Evolutionary conservation across 2,329 filamentous ascomycete species (phyloP).

Genomic region (Teratosphaeria pseudoeucalypti): DNA sequence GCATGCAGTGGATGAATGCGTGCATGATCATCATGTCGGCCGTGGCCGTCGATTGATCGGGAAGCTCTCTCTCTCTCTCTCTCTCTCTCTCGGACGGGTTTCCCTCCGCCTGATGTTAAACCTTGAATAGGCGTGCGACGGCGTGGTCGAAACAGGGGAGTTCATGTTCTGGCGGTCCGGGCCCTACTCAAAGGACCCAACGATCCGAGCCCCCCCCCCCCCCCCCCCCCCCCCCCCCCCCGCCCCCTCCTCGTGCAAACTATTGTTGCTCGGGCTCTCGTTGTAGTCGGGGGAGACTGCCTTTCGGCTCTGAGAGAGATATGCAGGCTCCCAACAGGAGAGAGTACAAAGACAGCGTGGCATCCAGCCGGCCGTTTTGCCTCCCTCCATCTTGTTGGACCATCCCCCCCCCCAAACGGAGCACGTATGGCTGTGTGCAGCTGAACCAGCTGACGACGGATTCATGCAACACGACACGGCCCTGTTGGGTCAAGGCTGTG

Average conservation of each 20-base stretch:
- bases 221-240: not conserved
- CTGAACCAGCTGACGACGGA: constrained; percentile 1
- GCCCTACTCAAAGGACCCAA: not conserved
- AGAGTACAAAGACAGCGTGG: not conserved
- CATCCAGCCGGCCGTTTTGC: not conserved
- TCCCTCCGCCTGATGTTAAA: not conserved
- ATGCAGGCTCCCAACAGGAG: not conserved
- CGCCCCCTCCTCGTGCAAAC: not conserved
- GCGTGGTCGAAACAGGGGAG: not conserved
- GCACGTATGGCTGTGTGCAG: not conserved
- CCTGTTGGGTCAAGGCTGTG: constrained; percentile 2
- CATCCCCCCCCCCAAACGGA: not conserved
- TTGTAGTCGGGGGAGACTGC: not conserved
- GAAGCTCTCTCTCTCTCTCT: not conserved
- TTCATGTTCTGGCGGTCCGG: not conserved
- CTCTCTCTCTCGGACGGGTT: not conserved
- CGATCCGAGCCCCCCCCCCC: not conserved
- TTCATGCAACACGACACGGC: not conserved
- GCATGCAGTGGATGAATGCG: constrained; percentile 1
- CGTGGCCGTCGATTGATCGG: not conserved
- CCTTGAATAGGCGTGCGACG: constrained; percentile 1
- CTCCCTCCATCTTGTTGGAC: not conserved
- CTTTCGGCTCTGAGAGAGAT: not conserved
- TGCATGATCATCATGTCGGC: not conserved
- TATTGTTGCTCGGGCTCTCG: not conserved